Percentiles rank a stretch among this genome's conserved stretches.
These are phyloP conservation scores for Fusarium sororula DNA, from an alignment of 2,329 filamentous ascomycete species.

Conservation along the genomic window DNA sequence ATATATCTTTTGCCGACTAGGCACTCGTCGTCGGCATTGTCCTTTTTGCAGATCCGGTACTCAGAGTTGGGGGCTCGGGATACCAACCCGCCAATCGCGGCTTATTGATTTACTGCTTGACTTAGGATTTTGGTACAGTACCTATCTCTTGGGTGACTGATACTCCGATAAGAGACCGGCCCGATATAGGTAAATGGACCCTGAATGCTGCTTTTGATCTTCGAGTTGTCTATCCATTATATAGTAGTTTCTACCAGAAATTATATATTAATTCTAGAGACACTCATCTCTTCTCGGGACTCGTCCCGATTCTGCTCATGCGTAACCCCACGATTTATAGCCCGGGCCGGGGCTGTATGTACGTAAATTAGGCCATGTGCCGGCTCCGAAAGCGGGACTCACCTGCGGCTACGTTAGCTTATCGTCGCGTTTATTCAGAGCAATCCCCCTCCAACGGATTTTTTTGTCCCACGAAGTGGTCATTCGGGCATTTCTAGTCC, in stretches of 20 bases:
- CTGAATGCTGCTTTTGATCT: not conserved
- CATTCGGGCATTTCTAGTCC: conserved; percentile 29
- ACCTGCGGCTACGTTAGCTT: conserved; percentile 37
- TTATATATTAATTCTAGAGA: not conserved
- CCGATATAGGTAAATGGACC: not conserved
- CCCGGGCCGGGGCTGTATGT: conserved; percentile 18
- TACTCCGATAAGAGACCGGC: not conserved
- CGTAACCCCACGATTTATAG: conserved; percentile 29
- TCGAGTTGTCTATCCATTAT: not conserved
- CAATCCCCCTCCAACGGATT: conserved; percentile 21
- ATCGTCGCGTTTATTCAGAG: conserved; percentile 41
- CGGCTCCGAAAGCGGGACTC: conserved; percentile 45
- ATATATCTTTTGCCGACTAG: not conserved
- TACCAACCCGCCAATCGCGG: not conserved
- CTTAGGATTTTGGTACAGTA: not conserved
- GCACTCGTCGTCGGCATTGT: not conserved
- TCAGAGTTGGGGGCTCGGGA: not conserved
- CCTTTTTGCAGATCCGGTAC: not conserved
- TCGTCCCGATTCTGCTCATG: conserved; percentile 17
- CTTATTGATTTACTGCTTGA: not conserved
- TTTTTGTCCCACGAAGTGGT: conserved; percentile 33
- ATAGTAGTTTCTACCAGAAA: not conserved
- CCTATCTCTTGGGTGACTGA: not conserved
- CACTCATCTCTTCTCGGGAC: not conserved
- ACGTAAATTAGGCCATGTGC: conserved; percentile 31